Percentiles rank a stretch among this genome's conserved stretches.
Conservation (phyloP, 1,284 basidiomycete species). For the Heterobasidion annosum region DNA sequence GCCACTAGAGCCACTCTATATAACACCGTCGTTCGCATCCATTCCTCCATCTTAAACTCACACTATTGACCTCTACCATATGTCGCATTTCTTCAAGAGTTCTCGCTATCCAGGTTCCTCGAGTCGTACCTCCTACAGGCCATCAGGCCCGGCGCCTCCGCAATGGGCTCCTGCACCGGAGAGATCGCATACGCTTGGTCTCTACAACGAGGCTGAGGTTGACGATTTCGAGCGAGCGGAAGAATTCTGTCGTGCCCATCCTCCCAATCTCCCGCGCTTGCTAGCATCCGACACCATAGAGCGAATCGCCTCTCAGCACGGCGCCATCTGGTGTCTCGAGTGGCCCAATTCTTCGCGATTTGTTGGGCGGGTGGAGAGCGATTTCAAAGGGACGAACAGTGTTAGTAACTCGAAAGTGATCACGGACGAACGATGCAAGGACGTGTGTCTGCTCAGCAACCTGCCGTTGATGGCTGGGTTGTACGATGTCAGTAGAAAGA, state of each 20-base stretch:
- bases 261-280: slow-evolving; percentile 30
- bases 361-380: slow-evolving; percentile 26
- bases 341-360: slow-evolving; percentile 22
- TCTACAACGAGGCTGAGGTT: slow-evolving; percentile 42
- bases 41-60: too few relatives aligned
- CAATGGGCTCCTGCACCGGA: slow-evolving; percentile 43
- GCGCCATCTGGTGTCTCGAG: slow-evolving; percentile 42
- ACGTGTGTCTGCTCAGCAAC: slow-evolving; percentile 47
- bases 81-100: not conserved
- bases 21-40: too few relatives aligned
- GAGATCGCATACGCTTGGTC: slow-evolving; percentile 32
- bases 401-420: slow-evolving; percentile 19
- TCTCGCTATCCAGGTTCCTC: too few relatives aligned
- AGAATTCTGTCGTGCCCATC: slow-evolving; percentile 34
- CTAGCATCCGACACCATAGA: slow-evolving; percentile 41
- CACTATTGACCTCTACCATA: too few relatives aligned
- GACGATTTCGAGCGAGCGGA: slow-evolving; percentile 42
- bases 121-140: not conserved
- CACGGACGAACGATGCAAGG: slow-evolving; percentile 33
- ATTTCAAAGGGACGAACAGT: slow-evolving; percentile 28
- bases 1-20: too few relatives aligned
- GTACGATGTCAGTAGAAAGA: slow-evolving; percentile 38
- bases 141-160: not conserved
- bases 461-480: slow-evolving; percentile 53
- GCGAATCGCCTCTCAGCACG: slow-evolving; percentile 33